Conservation (phyloP, 108 stramenopile species). For the Aurantiochytrium sp. region DNA sequence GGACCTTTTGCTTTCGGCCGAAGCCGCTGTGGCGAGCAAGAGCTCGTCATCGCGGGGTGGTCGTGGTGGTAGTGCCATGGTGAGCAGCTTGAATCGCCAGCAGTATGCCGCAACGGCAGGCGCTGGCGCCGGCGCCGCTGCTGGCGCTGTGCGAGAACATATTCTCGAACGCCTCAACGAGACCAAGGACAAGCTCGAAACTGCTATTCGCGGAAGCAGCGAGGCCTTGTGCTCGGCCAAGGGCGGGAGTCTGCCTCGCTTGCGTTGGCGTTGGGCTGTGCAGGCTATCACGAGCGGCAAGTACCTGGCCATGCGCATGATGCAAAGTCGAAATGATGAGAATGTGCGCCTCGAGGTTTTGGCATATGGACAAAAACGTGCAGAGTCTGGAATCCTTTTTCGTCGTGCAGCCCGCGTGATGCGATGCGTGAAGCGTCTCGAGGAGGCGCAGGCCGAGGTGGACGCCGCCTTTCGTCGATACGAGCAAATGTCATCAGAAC, state of each 20-base stretch:
- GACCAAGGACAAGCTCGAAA: not conserved
- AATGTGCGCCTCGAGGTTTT: not conserved
- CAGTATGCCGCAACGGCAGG: not conserved
- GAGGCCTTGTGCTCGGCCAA: not conserved
- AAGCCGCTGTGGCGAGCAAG: not conserved
- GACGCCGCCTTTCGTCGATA: not conserved
- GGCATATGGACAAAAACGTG: not conserved
- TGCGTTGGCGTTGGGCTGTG: not conserved
- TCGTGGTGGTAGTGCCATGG: not conserved
- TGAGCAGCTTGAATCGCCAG: not conserved
- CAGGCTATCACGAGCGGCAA: slow-evolving; percentile 9
- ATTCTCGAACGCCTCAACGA: not conserved
- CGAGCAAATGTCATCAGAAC: not conserved
- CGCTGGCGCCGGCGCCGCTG: not conserved
- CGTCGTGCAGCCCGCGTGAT: not conserved
- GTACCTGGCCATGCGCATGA: not conserved
- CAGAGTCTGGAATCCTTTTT: not conserved
- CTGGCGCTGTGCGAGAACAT: not conserved
- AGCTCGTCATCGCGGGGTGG: not conserved
- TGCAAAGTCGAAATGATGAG: not conserved
- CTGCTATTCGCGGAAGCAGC: not conserved
- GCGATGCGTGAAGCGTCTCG: not conserved
- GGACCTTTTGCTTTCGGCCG: not conserved
- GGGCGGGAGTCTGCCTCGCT: not conserved
- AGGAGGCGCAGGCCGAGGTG: not conserved